Percentiles rank a stretch among this genome's conserved stretches.
Conservation (phyloP, 768 basidiomycete genomes). For the Termitomyces bulborhizus region DNA sequence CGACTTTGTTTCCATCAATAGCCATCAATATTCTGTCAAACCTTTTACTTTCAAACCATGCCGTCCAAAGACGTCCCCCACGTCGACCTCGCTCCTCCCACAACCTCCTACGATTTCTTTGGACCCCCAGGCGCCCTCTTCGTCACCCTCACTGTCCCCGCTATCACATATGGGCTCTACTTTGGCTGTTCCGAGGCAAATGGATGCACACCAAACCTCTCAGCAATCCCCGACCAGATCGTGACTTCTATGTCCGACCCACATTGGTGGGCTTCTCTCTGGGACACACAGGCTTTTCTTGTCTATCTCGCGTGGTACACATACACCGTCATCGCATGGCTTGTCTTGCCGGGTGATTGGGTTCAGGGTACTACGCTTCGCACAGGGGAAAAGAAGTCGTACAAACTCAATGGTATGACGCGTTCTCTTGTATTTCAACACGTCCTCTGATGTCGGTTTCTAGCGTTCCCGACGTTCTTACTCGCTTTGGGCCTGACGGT, state of each 20-base stretch:
- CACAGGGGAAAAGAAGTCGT: conserved; percentile 69
- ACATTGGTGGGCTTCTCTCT: conserved; percentile 69
- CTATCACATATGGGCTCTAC: conserved; percentile 66
- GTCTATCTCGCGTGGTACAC: conserved; percentile 88
- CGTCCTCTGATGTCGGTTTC: not conserved
- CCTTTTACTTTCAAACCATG: conserved; percentile 18
- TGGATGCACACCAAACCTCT: conserved; percentile 59
- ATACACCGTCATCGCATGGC: conserved; percentile 82
- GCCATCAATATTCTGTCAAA: conserved; percentile 6
- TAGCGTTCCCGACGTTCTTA: conserved; percentile 86
- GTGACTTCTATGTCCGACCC: conserved; percentile 38
- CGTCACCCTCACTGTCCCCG: conserved; percentile 66
- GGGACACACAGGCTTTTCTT: conserved; percentile 73
- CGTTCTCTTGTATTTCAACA: not conserved
- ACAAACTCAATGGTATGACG: conserved; percentile 89
- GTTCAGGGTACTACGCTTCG: conserved; percentile 68
- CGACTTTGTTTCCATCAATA: conserved; percentile 4
- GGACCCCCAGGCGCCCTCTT: conserved; percentile 74
- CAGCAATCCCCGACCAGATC: conserved; percentile 35
- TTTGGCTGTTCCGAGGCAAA: conserved; percentile 70
- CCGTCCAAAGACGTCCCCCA: conserved; percentile 9
- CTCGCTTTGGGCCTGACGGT: conserved; percentile 68
- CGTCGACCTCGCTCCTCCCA: conserved; percentile 54
- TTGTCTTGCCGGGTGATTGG: conserved; percentile 66
- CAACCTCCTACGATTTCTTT: conserved; percentile 73